Evolutionary conservation across 176 grass and related monocot species (phyloP).

Genomic region (Saccharum spontaneum): DNA sequence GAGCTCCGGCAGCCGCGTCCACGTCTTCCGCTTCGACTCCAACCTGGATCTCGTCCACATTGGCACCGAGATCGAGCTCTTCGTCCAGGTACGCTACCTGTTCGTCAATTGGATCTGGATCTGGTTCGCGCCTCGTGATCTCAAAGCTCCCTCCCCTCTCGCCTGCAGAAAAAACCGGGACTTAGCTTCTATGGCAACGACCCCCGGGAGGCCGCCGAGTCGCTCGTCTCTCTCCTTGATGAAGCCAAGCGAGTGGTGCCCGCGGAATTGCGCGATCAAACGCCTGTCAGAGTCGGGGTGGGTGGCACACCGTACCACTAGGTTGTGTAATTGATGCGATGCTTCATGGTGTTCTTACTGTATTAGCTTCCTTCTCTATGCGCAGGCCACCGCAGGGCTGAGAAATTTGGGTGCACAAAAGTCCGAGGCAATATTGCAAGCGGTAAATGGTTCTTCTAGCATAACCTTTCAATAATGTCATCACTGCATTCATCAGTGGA

Average conservation of each 20-base stretch:
- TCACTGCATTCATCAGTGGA: background rate
- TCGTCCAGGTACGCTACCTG: conserved; percentile 56
- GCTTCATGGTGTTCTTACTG: conserved; percentile 1
- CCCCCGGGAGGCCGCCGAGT: conserved; percentile 72
- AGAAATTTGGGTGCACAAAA: conserved; percentile 75
- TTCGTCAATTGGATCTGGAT: conserved; percentile 36
- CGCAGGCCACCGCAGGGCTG: conserved; percentile 78
- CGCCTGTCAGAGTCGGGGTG: conserved; percentile 94
- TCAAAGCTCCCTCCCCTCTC: background rate
- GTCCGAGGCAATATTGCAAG: conserved; percentile 86
- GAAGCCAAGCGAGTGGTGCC: conserved; percentile 73
- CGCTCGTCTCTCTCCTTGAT: conserved; percentile 73
- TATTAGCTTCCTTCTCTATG: background rate
- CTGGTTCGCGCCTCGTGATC: background rate
- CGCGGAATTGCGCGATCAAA: conserved; percentile 57
- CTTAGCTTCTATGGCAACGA: conserved; percentile 53
- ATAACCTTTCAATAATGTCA: background rate
- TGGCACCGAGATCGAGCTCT: conserved; percentile 83
- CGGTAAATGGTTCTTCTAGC: conserved; percentile 38
- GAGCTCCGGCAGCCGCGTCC: conserved; percentile 96
- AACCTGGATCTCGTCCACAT: conserved; percentile 83
- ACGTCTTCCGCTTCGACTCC: conserved; percentile 89
- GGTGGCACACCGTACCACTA: background rate
- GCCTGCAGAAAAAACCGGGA: conserved; percentile 67
- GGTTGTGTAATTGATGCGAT: background rate